phyloP scores from a whole-genome alignment of 495 filamentous ascomycete species.

The Neurospora hispaniola region DNA sequence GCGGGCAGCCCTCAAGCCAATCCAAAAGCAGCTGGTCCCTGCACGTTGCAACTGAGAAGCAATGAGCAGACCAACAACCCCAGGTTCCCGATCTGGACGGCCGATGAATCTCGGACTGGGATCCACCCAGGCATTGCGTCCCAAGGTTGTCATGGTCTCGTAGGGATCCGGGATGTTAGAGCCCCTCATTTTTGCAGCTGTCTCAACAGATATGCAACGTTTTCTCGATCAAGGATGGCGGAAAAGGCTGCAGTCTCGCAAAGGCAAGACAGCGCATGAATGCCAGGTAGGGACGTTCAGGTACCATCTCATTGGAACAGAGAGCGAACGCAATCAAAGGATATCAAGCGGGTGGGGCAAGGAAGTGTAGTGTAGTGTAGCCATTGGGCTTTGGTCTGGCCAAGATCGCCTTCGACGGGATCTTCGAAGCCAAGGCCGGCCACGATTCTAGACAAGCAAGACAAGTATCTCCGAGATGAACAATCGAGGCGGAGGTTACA shows the following conservation, averaged over 20 bases:
- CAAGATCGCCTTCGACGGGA: background rate
- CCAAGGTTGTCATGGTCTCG: background rate
- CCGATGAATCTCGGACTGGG: background rate
- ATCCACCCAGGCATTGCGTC: background rate
- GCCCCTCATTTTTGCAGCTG: background rate
- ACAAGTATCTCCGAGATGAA: background rate
- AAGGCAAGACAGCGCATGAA: background rate
- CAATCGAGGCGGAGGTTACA: background rate
- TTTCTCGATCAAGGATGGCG: background rate
- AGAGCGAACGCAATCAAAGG: background rate
- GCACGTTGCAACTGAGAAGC: background rate
- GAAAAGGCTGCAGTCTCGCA: background rate
- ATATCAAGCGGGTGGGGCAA: background rate
- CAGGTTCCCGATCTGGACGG: background rate
- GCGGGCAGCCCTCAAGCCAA: background rate
- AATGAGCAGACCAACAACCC: background rate
- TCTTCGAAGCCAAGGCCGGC: background rate
- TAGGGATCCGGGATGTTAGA: background rate
- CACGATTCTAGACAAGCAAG: background rate
- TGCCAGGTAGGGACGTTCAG: background rate
- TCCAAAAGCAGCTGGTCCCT: background rate
- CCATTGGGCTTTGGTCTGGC: background rate
- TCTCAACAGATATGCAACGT: background rate
- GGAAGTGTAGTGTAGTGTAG: background rate
- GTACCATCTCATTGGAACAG: background rate